Percentiles rank a stretch among this genome's conserved stretches.
These are phyloP conservation scores for Carex myosuroides DNA, from an alignment of 176 grass and related monocot species.

Conservation along the genomic window DNA sequence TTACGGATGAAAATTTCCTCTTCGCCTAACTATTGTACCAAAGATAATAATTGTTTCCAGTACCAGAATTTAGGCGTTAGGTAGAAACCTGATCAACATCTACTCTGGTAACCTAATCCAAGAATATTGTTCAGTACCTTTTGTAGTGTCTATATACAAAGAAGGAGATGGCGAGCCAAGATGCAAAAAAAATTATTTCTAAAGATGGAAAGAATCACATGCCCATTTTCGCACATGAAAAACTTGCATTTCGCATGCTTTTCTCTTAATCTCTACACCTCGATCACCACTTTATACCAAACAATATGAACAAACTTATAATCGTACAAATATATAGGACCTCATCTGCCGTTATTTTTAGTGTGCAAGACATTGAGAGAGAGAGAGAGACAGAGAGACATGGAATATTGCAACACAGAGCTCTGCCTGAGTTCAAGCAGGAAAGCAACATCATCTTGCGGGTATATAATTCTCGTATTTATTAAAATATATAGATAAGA, in stretches of 20 bases:
- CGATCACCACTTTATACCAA: background rate
- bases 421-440: slow-evolving; percentile 1
- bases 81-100: background rate
- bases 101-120: background rate
- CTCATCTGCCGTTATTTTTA: background rate
- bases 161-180: background rate
- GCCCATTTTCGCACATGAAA: slow-evolving; percentile 13
- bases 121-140: slow-evolving; percentile 2
- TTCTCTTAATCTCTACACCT: background rate
- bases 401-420: slow-evolving; percentile 19
- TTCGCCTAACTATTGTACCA: background rate
- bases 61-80: slow-evolving; percentile 12
- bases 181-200: background rate
- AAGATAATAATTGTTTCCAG: background rate
- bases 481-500: background rate
- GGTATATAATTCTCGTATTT: background rate
- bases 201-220: slow-evolving; percentile 7
- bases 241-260: slow-evolving; percentile 10
- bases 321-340: background rate
- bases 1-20: background rate
- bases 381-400: background rate
- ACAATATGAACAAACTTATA: background rate
- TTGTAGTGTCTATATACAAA: background rate
- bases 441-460: background rate
- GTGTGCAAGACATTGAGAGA: background rate